Base-by-base conservation (phyloP, 306 rosid species). In the Vicia villosa region DNA sequence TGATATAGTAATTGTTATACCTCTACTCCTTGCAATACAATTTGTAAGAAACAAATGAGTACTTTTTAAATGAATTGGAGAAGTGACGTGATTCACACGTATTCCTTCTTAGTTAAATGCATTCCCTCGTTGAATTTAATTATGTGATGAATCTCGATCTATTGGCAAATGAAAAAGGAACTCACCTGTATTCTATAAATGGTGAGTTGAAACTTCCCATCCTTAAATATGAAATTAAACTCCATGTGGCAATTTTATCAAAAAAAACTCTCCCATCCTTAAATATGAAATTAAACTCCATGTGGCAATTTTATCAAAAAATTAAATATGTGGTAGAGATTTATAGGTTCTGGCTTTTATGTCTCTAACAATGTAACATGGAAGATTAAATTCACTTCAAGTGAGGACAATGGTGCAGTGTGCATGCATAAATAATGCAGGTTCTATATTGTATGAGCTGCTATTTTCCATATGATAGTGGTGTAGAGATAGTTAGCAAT, bases 221-320 rank as follows among this genome's bases (percentile, higher is more conserved):
- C 66, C 63, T 42, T 61, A 17, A 80, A 66, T 58, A 42, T 42
- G 32, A 40, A 54, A 20, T 41, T 12, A 73, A 63, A 63, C 15
- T 37, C 65, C 84, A 76, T 63, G 81, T 72, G 81, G 68, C 50
- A 16, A 22, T 47, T 47, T 47, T 47, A 22, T 16, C 54, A 20
- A 3, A 3, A 41, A 0, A 46, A n/a, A n/a, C n/a, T n/a, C n/a
- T n/a, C 46, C 64, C 13, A 69, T 10, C 66, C 63, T 42, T 61
- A 17, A 80, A 66, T 58, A 42, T 42, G 32, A 40, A 54, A 20
- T 41, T 12, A 73, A 63, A 63, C 15, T 37, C 65, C 84, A 76
- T 63, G 81, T 72, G 81, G 68, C 50, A 16, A 22, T 47, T 47
- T 47, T 47, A 22, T 16, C 54, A 20, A 3, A 3, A 41, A 0